phyloP scores from a whole-genome alignment of 345 rosid genomes.

The Erysimum cheiranthoides region DNA sequence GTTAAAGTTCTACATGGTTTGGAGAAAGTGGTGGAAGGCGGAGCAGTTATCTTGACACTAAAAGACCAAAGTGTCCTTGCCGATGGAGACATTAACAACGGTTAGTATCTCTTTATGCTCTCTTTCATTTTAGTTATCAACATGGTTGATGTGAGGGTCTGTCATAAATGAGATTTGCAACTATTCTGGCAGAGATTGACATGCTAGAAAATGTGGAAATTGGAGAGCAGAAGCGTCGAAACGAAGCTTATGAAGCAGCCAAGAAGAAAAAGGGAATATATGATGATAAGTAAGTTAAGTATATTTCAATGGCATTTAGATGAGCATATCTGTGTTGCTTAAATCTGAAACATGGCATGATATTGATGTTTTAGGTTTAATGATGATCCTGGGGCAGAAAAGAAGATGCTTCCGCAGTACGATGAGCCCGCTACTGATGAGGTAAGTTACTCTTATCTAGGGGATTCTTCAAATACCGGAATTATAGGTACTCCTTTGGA shows the following conservation, averaged over 20 bases:
- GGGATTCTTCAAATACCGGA: neutral
- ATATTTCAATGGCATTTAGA: slow-evolving; percentile 30
- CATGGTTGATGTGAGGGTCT: slow-evolving; percentile 40
- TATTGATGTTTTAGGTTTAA: slow-evolving; percentile 65
- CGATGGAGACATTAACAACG: slow-evolving; percentile 83
- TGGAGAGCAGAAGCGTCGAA: slow-evolving; percentile 94
- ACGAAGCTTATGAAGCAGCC: slow-evolving; percentile 89
- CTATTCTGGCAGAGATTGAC: slow-evolving; percentile 73
- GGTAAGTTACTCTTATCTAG: slow-evolving; percentile 50
- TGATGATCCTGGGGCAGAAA: slow-evolving; percentile 75
- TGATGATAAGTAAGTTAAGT: slow-evolving; percentile 72
- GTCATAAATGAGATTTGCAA: slow-evolving; percentile 50
- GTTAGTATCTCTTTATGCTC: slow-evolving; percentile 50
- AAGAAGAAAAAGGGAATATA: slow-evolving; percentile 83
- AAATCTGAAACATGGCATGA: slow-evolving; percentile 23
- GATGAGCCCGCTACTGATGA: slow-evolving; percentile 78
- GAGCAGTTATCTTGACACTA: slow-evolving; percentile 94
- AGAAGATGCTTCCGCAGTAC: slow-evolving; percentile 93
- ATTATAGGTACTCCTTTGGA: slow-evolving; percentile 16
- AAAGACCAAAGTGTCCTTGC: slow-evolving; percentile 92
- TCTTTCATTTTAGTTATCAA: slow-evolving; percentile 26
- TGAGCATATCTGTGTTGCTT: slow-evolving; percentile 19
- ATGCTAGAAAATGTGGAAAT: slow-evolving; percentile 99
- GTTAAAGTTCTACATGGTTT: slow-evolving; percentile 90
- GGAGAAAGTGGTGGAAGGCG: slow-evolving; percentile 93